Conservation (phyloP, 306 rosid species). For the Corylus americana region DNA sequence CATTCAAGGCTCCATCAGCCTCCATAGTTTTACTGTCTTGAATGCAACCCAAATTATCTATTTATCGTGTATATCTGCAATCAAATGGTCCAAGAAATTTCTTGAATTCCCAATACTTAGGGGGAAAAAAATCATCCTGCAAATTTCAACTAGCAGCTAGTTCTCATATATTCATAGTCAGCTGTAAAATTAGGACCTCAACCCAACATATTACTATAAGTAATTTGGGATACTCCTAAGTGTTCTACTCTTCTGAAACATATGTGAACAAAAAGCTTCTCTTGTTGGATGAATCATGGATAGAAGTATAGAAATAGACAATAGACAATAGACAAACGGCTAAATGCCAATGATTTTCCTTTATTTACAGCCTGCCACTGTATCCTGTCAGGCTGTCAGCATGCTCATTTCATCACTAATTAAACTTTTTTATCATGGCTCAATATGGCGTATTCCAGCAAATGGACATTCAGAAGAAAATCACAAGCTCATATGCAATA, state of each 20-base stretch:
- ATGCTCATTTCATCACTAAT: neutral
- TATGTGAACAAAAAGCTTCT: neutral
- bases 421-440: neutral
- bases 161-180: too few relatives aligned
- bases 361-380: neutral
- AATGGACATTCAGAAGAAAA: neutral
- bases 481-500: neutral
- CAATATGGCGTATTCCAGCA: neutral
- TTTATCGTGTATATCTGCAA: too few relatives aligned
- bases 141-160: too few relatives aligned
- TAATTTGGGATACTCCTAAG: neutral
- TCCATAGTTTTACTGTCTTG: too few relatives aligned
- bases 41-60: too few relatives aligned
- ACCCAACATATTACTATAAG: too few relatives aligned
- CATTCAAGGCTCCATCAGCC: too few relatives aligned
- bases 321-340: neutral
- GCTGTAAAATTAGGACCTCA: too few relatives aligned
- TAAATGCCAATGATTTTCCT: neutral
- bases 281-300: too few relatives aligned
- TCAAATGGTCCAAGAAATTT: too few relatives aligned
- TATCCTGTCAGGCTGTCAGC: neutral
- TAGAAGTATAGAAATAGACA: neutral
- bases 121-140: too few relatives aligned
- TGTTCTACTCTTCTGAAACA: neutral
- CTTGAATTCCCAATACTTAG: too few relatives aligned